phyloP scores from a whole-genome alignment of 2,329 filamentous ascomycete genomes.

The Paecilomyces niveus region DNA sequence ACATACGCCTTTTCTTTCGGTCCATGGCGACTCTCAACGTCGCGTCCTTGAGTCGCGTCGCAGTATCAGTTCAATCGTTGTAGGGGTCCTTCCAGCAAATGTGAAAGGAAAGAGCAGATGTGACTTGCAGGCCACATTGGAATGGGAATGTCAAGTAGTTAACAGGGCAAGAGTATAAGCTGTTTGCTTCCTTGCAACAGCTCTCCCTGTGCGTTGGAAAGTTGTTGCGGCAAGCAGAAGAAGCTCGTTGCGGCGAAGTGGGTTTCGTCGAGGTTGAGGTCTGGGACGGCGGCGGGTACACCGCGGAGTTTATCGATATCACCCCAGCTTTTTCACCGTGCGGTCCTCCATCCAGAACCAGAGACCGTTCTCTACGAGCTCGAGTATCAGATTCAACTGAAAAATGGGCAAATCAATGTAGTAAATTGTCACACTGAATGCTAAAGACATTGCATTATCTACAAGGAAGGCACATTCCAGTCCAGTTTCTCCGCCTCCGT shows the following conservation, averaged over 20 bases:
- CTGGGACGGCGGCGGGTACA: background rate
- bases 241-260: background rate
- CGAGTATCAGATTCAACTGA: background rate
- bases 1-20: slow-evolving; percentile 43
- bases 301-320: slow-evolving; percentile 2
- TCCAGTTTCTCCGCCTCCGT: background rate
- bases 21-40: slow-evolving; percentile 34
- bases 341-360: background rate
- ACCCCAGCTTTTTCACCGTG: background rate
- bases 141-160: slow-evolving; percentile 1
- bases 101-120: slow-evolving; percentile 27
- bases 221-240: background rate
- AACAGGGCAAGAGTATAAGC: background rate
- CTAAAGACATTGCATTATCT: background rate
- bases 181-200: background rate
- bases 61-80: slow-evolving; percentile 19
- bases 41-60: slow-evolving; percentile 3
- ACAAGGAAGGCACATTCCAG: background rate
- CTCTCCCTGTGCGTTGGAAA: background rate
- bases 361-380: background rate
- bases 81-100: slow-evolving; percentile 28
- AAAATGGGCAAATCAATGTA: background rate
- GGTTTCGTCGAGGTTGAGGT: background rate
- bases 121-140: slow-evolving; percentile 35
- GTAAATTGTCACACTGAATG: background rate